Evolutionary conservation across 306 rosid genomes (phyloP), one percentile per base, ranked within the genome.

Genomic region (Trifolium subterraneum): DNA sequence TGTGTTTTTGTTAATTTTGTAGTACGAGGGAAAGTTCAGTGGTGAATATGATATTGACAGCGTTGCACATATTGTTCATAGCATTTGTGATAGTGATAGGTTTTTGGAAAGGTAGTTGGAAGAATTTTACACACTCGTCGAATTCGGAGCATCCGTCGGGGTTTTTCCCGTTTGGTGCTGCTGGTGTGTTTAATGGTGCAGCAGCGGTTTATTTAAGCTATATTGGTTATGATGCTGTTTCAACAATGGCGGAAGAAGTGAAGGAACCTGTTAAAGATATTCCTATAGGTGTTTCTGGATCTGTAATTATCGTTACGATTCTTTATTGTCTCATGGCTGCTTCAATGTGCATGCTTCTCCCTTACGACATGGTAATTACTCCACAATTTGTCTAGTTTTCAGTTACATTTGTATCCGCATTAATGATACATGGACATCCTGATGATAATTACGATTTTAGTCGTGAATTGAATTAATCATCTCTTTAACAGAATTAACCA

Each of bases 221-320:
- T 69, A 93, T 93, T 8, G 97, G 98, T 0, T 93, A 93, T 87
- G 98, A 93, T 60, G 98, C 98, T 73, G 97, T 93, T 27, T 93
- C 97, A 1, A 93, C 98, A 6, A 87, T 93, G 97, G 97, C 98
- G 0, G 98, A 93, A 42, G 98, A 93, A 74, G 98, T 93, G 0
- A 84, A 65, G 1, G 73, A 87, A 3, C 98, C 97, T 1, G 93
- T 87, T 0, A 91, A 87, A 79, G 98, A 93, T 66, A 93, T 93
- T 35, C 98, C 98, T 0, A 48, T 91, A 39, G 97, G 98, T 9
- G 97, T 93, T 5, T 84, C 94, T 0, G 98, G 98, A 39, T 91
- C 97, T 10, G 97, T 93, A 7, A 25, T 82, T n/a, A 45, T 91
- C 35, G 98, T 93, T 13, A 91, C 94, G 11, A 10, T 91, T 9